Evolutionary conservation across 805 yeast genomes (phyloP), one percentile per base, ranked within the genome.

Genomic region (Candida manassasensis): DNA sequence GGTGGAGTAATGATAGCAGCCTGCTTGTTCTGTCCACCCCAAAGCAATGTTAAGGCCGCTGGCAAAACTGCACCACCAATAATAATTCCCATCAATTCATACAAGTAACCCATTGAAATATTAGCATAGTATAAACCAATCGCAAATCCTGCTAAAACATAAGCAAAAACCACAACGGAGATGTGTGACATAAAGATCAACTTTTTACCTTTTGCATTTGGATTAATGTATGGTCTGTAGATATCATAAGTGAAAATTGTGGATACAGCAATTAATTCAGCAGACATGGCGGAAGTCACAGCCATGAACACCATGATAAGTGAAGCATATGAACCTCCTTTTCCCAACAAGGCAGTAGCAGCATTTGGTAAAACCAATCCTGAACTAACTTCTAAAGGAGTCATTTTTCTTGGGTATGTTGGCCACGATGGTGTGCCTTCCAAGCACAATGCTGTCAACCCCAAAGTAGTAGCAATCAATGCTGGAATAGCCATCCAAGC

Each of bases 401-500:
- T 63, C 66, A 88, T 69, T 38, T 68, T 65, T 29, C 73, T 57
- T 24, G 95, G 95, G 55, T 79, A 86, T 4, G 87, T 80, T 45
- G 95, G 94, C 79, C 88, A 86, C 3, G 69, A 51, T 17, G 87
- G 81, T 21, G 76, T 69, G 34, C 65, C 58, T 61, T 86, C 90
- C 35, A 87, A 67, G 14, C 86, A 81, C 38, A 84, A 61, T 35
- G 85, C 85, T 14, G 89, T 86, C n/a, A 87, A 63, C 9, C 96
- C 96, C 83, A 86, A 72, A 6, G 94, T 83, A 2, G 90, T 80
- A 11, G 95, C 84, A 34, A 79, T 73, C 38, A 84, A 71, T 68
- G 81, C 81, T 31, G 96, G 96, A 45, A 88, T 81, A 6, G 95
- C 89, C 54, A 85, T 82, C 96, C 96, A 88, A 0, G 90, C 83